Conservation (phyloP, 192 early-diverging fungal species). For the Coemansia sp. region DNA sequence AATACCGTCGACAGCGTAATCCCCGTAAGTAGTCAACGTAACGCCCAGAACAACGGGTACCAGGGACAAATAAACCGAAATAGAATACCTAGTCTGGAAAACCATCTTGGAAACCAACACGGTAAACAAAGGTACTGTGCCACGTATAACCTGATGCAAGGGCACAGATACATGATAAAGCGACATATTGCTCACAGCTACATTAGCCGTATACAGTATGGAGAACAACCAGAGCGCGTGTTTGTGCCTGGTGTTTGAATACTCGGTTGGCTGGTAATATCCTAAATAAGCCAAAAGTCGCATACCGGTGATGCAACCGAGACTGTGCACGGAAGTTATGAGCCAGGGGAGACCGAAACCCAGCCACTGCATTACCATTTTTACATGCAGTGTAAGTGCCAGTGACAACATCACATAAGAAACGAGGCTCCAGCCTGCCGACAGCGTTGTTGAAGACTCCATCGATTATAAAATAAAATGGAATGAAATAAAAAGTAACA, state of each 20-base stretch:
- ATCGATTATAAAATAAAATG: neutral
- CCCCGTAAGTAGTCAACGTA: conserved; percentile 78
- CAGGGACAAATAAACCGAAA: conserved; percentile 39
- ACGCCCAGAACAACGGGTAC: conserved; percentile 71
- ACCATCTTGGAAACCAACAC: conserved; percentile 66
- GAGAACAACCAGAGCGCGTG: conserved; percentile 76
- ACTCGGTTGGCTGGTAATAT: conserved; percentile 55
- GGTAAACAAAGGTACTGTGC: conserved; percentile 81
- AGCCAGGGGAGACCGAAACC: conserved; percentile 83
- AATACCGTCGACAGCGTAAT: conserved; percentile 74
- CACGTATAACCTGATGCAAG: conserved; percentile 82
- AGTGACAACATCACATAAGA: conserved; percentile 76
- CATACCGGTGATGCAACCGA: conserved; percentile 70
- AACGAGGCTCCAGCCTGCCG: neutral
- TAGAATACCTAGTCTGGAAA: conserved; percentile 30
- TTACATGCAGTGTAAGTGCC: conserved; percentile 80
- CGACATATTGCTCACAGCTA: conserved; percentile 82
- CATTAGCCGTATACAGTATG: conserved; percentile 85
- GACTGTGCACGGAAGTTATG: conserved; percentile 79
- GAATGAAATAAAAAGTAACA: too few species aligned
- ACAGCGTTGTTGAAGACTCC: neutral
- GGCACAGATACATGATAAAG: conserved; percentile 65
- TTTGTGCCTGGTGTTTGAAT: conserved; percentile 58
- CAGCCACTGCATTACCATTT: conserved; percentile 74
- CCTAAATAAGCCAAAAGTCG: conserved; percentile 52